A percentile compares a stretch with the other conserved stretches of the same genome.
Evolutionary conservation across 805 yeast species (phyloP).

Genomic region (Wickerhamomyces ciferrii): DNA sequence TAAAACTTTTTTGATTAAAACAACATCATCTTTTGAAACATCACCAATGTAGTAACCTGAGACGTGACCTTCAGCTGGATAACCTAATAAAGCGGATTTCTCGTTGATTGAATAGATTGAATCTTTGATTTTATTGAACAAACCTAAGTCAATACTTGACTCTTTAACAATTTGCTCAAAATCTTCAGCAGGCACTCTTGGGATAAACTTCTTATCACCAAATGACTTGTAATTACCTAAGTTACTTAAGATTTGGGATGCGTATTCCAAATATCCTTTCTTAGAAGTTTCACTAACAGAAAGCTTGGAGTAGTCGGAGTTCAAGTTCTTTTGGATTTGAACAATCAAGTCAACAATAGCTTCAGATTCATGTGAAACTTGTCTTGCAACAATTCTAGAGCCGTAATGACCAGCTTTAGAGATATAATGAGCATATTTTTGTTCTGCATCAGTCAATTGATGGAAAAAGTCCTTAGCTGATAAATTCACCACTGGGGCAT

Average conservation of each 20-base stretch:
- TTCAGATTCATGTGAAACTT: slow-evolving; percentile 81
- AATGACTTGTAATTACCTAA: slow-evolving; percentile 81
- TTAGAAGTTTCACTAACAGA: slow-evolving; percentile 31
- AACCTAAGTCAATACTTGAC: slow-evolving; percentile 27
- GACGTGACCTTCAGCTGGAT: slow-evolving; percentile 71
- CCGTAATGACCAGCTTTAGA: slow-evolving; percentile 84
- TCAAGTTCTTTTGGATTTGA: slow-evolving; percentile 44
- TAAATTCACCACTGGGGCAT: slow-evolving; percentile 68
- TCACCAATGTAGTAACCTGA: slow-evolving; percentile 67
- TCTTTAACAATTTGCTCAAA: slow-evolving; percentile 45
- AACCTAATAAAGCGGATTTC: slow-evolving; percentile 57
- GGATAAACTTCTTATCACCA: slow-evolving; percentile 85
- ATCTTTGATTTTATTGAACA: slow-evolving; percentile 33
- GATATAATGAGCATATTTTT: slow-evolving; percentile 78
- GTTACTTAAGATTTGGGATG: slow-evolving; percentile 69
- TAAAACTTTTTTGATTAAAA: slow-evolving; percentile 59
- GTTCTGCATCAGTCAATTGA: slow-evolving; percentile 50
- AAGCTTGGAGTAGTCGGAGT: slow-evolving; percentile 40
- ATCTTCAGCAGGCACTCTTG: slow-evolving; percentile 43
- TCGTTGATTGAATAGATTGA: slow-evolving; percentile 48
- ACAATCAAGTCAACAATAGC: slow-evolving; percentile 66
- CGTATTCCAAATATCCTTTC: slow-evolving; percentile 58
- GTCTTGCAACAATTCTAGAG: slow-evolving; percentile 70
- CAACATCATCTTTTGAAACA: slow-evolving; percentile 54
- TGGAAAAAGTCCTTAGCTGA: slow-evolving; percentile 68